Base-by-base conservation (phyloP, 352 stramenopile genomes). In the Globisporangium acanthophoron region DNA sequence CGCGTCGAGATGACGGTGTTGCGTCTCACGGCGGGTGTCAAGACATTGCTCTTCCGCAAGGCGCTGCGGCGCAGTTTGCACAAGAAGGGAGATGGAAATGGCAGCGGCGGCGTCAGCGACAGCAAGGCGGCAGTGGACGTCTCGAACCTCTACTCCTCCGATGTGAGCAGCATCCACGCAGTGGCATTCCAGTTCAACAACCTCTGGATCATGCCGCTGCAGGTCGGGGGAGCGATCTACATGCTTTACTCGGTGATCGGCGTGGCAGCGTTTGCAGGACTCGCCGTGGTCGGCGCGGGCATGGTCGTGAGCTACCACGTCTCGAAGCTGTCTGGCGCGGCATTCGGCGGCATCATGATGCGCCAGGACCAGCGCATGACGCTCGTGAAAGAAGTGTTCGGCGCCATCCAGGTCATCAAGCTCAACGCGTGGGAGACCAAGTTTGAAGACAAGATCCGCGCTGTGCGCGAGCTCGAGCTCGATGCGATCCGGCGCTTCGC, bases 361-460 rank as follows among this genome's bases (percentile, higher is more conserved):
- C 65, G 77, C 18, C 94, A 90, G 47, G 96, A 99, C 67, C 59
- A 65, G 12, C 83, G 96, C 9, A 85, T 98, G 50, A 94, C 97
- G 59, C 44, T 87, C 0, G 85, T 96, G 39, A 97, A 90, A 56
- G 95, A 98, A 65, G 77, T 96, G 0, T 74, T 98, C 44, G 65
- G 78, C 16, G 81, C 85, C 9, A 98, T 98, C 58, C 90, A 98
- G 69, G 78, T 98, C 45, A 90, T 99, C 62, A 99, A 99, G 62
- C 67, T 98, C 1, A 97, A 98, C 72, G 82, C 81, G 9, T 96
- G 85, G 83, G 90, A 97, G 56, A 9, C 47, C 16, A 74, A 85
- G 0, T 93, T 95, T 65, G 62, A 67, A 11, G 75, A 73, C 15
- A 76, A 89, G 61, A 78, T 97, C n/a, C 39, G 56, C 24, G 35